Evolutionary conservation across 441 rosid species (phyloP).

Genomic region (Biscutella laevigata): DNA sequence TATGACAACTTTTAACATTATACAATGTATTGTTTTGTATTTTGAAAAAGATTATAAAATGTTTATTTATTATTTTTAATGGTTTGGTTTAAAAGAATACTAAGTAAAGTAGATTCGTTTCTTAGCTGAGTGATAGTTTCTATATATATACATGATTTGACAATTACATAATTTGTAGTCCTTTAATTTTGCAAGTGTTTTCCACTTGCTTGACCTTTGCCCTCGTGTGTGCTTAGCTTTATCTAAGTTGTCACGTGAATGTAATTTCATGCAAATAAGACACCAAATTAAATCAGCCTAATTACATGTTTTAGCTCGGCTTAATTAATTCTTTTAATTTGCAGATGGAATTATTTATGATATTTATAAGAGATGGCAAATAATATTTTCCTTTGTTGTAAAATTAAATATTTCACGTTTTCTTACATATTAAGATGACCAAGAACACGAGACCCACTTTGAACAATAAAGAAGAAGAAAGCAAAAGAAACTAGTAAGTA

Average conservation of each 20-base stretch:
- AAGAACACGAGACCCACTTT: background rate
- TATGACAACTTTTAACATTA: conserved; percentile 9
- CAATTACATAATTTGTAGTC: background rate
- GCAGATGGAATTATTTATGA: too few species aligned
- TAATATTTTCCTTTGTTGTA: too few species aligned
- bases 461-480: too few species aligned
- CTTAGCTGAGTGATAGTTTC: conserved; percentile 20
- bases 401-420: background rate
- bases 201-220: background rate
- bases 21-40: background rate
- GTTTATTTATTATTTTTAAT: background rate
- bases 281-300: too few species aligned
- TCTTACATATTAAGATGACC: background rate
- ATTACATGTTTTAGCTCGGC: too few species aligned
- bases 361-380: too few species aligned
- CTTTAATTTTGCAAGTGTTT: background rate
- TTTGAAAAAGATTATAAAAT: background rate
- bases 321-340: too few species aligned
- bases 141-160: too few species aligned
- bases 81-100: conserved; percentile 13
- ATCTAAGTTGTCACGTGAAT: background rate
- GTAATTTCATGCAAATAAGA: background rate
- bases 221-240: background rate
- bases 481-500: conserved; percentile 22
- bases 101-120: conserved; percentile 26